These are phyloP conservation scores for Kockovaella imperatae DNA, from an alignment of 768 basidiomycete species.

Conservation along the genomic window DNA sequence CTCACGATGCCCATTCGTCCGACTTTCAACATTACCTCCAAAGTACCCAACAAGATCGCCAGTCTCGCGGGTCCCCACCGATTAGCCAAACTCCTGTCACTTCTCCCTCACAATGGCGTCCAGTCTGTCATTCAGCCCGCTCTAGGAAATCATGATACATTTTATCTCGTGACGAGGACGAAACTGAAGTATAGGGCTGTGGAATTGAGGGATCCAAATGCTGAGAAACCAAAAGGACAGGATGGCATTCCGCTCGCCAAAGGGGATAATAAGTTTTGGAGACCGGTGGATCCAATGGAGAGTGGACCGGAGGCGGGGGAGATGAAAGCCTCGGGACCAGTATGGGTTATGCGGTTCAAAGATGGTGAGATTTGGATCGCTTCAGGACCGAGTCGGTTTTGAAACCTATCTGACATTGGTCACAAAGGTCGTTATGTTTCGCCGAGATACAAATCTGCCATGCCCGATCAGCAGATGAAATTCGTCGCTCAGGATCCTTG, in stretches of 20 bases:
- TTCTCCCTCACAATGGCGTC: not conserved
- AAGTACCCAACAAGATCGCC: not conserved
- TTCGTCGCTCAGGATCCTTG: too few relatives aligned
- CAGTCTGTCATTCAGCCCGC: constrained; percentile 5
- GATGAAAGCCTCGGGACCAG: constrained; percentile 9
- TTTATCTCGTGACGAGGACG: constrained; percentile 13
- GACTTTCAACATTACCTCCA: too few relatives aligned
- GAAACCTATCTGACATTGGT: too few relatives aligned
- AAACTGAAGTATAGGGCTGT: constrained; percentile 12
- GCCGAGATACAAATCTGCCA: too few relatives aligned
- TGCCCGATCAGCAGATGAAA: too few relatives aligned
- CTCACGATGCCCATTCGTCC: too few relatives aligned
- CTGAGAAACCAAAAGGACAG: not conserved
- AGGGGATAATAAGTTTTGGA: not conserved
- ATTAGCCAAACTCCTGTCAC: constrained; percentile 3
- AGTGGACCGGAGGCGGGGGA: not conserved
- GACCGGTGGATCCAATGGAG: not conserved
- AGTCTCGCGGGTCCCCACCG: not conserved
- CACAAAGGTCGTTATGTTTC: too few relatives aligned
- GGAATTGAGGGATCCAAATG: not conserved
- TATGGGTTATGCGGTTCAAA: constrained; percentile 11
- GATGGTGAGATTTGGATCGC: too few relatives aligned
- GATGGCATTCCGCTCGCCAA: not conserved
- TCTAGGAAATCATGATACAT: not conserved
- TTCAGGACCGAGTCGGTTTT: too few relatives aligned